These are phyloP conservation scores for Trametes meyenii DNA, from an alignment of 768 basidiomycete genomes.

Conservation along the genomic window DNA sequence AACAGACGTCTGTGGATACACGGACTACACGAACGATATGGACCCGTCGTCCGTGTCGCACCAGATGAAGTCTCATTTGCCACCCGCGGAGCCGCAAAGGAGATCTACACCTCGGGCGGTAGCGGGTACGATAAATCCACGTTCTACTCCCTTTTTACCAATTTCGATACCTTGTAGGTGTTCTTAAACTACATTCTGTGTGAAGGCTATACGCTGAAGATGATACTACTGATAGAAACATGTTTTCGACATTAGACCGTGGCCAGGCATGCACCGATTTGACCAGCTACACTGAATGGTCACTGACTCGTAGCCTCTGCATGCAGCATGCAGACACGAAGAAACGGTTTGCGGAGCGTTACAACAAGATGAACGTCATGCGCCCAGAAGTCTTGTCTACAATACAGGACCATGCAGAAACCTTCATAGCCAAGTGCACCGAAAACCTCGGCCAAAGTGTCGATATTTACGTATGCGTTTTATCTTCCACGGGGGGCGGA, in stretches of 20 bases:
- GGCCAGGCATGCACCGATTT: slow-evolving; percentile 1
- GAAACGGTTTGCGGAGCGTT: slow-evolving; percentile 26
- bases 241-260: slow-evolving; percentile 24
- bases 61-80: slow-evolving; percentile 30
- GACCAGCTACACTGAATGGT: background rate
- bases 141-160: slow-evolving; percentile 24
- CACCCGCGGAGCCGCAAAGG: slow-evolving; percentile 26
- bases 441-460: slow-evolving; percentile 14
- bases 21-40: slow-evolving; percentile 23
- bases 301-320: background rate
- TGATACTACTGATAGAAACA: slow-evolving; percentile 14
- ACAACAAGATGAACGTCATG: slow-evolving; percentile 25
- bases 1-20: slow-evolving; percentile 24
- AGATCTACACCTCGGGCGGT: slow-evolving; percentile 29
- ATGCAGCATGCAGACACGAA: slow-evolving; percentile 25
- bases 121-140: slow-evolving; percentile 27
- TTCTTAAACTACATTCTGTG: background rate
- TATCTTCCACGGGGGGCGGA: too few species aligned
- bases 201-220: background rate
- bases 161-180: slow-evolving; percentile 22
- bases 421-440: slow-evolving; percentile 19
- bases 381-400: slow-evolving; percentile 20
- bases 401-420: slow-evolving; percentile 20
- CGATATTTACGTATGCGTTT: slow-evolving; percentile 22
- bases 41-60: slow-evolving; percentile 25